phyloP scores from a whole-genome alignment of 2,329 filamentous ascomycete species.

The Trichoderma sp. region DNA sequence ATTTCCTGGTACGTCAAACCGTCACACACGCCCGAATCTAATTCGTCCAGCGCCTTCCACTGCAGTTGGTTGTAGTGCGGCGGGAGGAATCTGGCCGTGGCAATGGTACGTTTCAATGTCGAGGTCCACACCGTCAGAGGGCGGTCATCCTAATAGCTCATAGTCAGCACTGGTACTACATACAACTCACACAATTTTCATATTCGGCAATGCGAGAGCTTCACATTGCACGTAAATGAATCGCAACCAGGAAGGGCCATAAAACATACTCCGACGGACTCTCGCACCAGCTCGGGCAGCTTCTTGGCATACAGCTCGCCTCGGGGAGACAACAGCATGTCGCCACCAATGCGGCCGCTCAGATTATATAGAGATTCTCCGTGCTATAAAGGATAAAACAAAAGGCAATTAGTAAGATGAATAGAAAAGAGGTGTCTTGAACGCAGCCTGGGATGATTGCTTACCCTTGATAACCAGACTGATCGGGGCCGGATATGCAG shows the following conservation, averaged over 20 bases:
- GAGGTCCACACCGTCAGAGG: constrained; percentile 65
- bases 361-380: constrained; percentile 95
- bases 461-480: constrained; percentile 91
- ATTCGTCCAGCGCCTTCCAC: constrained; percentile 98
- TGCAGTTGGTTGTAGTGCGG: constrained; percentile 87
- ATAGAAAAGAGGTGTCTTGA: not conserved
- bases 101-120: constrained; percentile 77
- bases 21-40: constrained; percentile 95
- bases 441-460: constrained; percentile 34
- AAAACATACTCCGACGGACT: constrained; percentile 77
- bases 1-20: constrained; percentile 96
- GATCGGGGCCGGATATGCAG: constrained; percentile 94
- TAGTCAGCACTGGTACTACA: not conserved
- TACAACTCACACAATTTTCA: not conserved
- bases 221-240: not conserved
- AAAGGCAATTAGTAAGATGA: not conserved
- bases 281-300: constrained; percentile 78
- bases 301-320: constrained; percentile 85
- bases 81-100: constrained; percentile 82
- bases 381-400: constrained; percentile 58
- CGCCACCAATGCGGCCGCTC: constrained; percentile 86
- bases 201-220: not conserved
- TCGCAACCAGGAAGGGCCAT: not conserved
- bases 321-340: constrained; percentile 81
- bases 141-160: constrained; percentile 53